A percentile compares a stretch with the other conserved stretches of the same genome.
phyloP scores from a whole-genome alignment of 176 grass and related monocot species.

The Bolboschoenus planiculmis region DNA sequence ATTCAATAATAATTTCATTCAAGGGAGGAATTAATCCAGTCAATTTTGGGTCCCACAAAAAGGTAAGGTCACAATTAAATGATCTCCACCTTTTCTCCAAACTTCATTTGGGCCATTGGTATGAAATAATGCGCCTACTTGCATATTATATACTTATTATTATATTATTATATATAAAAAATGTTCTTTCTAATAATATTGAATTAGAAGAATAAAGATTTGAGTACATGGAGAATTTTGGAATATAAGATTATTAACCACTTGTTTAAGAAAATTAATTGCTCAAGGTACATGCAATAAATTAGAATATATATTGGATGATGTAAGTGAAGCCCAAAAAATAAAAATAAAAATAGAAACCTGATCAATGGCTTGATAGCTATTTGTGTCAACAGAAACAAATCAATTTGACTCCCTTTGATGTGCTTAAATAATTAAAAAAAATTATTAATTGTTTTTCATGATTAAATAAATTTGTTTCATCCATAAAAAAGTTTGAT shows the following conservation, averaged over 20 bases:
- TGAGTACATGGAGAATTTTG: background rate
- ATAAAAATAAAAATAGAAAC: background rate
- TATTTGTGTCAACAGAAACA: too few species aligned
- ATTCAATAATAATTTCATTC: background rate
- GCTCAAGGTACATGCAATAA: background rate
- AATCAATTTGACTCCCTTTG: too few species aligned
- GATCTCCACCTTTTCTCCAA: background rate
- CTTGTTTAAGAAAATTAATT: slow-evolving; percentile 3
- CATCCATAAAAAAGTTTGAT: too few species aligned
- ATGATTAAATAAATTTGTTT: too few species aligned
- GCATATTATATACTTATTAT: background rate
- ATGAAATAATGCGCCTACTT: slow-evolving; percentile 4
- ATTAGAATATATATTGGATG: background rate
- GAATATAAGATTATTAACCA: background rate
- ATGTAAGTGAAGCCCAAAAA: background rate
- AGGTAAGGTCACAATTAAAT: slow-evolving; percentile 18
- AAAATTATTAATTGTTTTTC: too few species aligned
- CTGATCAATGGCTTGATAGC: background rate
- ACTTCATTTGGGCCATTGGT: slow-evolving; percentile 2
- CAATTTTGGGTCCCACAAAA: slow-evolving; percentile 23
- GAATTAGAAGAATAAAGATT: background rate
- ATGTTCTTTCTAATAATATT: background rate
- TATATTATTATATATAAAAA: background rate
- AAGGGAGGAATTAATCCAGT: slow-evolving; percentile 6
- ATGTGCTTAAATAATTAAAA: too few species aligned